These are phyloP conservation scores for Paramecium sonneborni DNA, from an alignment of 73 alveolate genomes.

Conservation along the genomic window DNA sequence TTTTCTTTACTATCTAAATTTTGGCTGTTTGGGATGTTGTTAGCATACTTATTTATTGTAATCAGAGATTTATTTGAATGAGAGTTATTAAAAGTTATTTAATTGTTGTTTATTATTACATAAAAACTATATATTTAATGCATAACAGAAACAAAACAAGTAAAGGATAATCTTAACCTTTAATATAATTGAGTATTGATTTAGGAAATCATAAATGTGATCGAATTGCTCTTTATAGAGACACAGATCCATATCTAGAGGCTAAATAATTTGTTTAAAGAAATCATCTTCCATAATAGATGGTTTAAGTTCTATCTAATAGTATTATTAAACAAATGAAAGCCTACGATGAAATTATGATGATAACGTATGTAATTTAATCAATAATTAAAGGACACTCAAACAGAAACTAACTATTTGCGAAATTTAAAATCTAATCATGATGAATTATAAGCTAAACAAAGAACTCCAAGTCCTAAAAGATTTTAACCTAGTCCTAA, in stretches of 20 bases:
- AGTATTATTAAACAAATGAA: slow-evolving; percentile 43
- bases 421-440: neutral
- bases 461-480: slow-evolving; percentile 12
- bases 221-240: neutral
- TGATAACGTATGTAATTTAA: slow-evolving; percentile 15
- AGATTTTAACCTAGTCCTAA: neutral
- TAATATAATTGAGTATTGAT: neutral
- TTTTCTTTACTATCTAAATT: slow-evolving; percentile 20
- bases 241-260: slow-evolving; percentile 10
- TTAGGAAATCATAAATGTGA: neutral
- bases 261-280: slow-evolving; percentile 21
- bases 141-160: slow-evolving; percentile 54
- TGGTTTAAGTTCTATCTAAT: slow-evolving; percentile 18
- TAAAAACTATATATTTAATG: neutral
- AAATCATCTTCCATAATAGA: neutral
- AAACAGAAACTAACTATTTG: slow-evolving; percentile 23
- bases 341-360: slow-evolving; percentile 50
- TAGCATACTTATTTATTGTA: slow-evolving; percentile 21
- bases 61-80: slow-evolving; percentile 40
- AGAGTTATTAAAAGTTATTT: neutral
- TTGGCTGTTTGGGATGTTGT: neutral
- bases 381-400: slow-evolving; percentile 32
- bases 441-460: neutral
- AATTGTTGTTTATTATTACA: neutral
- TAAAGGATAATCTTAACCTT: neutral